Percentiles rank a stretch among this genome's conserved stretches.
Conservation (phyloP, 371 early-diverging fungal genomes). For the Funneliformis caledonium region DNA sequence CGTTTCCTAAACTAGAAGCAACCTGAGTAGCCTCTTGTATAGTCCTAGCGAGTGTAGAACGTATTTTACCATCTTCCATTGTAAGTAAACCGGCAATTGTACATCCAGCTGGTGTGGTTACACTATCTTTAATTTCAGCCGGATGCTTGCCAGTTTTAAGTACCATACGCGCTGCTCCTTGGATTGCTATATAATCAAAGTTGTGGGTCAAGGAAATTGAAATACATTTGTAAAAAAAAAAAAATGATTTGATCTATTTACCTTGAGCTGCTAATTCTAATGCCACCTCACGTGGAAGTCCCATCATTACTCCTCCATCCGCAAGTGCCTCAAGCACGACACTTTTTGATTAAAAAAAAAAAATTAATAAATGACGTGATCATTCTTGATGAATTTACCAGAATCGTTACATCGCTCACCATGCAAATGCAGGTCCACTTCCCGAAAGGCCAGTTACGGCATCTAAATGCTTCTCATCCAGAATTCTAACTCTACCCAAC, state of each 20-base stretch:
- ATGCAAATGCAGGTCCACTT: constrained; percentile 60
- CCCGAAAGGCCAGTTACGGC: constrained; percentile 58
- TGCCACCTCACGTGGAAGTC: constrained; percentile 57
- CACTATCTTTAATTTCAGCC: constrained; percentile 58
- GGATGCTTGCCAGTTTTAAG: constrained; percentile 57
- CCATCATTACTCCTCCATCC: constrained; percentile 64
- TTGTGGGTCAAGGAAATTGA: background rate
- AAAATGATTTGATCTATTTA: constrained; percentile 31
- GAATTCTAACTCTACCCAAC: constrained; percentile 51
- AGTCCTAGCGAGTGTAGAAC: constrained; percentile 57
- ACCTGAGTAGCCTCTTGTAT: constrained; percentile 60
- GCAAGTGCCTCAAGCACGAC: constrained; percentile 60
- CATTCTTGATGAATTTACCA: background rate
- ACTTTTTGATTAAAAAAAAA: constrained; percentile 39
- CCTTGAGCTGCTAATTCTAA: constrained; percentile 58
- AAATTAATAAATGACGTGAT: background rate
- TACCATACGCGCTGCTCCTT: constrained; percentile 60
- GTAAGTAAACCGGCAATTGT: constrained; percentile 61
- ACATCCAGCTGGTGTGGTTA: constrained; percentile 63
- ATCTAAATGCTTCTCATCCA: constrained; percentile 60
- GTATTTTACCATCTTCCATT: constrained; percentile 62
- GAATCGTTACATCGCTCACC: constrained; percentile 42
- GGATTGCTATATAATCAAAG: constrained; percentile 45
- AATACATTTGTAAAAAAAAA: constrained; percentile 1
- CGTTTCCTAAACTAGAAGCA: constrained; percentile 53